Percentiles rank a stretch among this genome's conserved stretches.
Conservation (phyloP, 2,329 filamentous ascomycete genomes). For the Diaporthe humulicola region DNA sequence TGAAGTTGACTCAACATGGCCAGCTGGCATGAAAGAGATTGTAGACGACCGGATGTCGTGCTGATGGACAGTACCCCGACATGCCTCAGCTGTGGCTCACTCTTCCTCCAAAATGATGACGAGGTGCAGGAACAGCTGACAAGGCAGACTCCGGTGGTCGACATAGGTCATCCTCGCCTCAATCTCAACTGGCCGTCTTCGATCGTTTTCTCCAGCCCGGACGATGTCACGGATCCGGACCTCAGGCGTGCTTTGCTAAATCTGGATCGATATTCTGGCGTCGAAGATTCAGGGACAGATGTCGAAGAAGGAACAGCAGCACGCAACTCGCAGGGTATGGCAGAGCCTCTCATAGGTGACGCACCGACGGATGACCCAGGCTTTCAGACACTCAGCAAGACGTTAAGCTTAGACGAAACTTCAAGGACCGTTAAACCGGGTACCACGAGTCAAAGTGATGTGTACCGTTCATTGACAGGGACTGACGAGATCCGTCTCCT, state of each 20-base stretch:
- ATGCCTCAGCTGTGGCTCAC: constrained; percentile 1
- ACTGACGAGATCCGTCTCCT: constrained; percentile 12
- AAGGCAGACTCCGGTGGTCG: not conserved
- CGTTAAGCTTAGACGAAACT: too few relatives aligned
- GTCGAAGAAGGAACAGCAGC: not conserved
- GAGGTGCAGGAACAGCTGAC: not conserved
- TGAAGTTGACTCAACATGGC: not conserved
- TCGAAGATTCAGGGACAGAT: not conserved
- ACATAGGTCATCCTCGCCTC: not conserved
- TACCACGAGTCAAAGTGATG: too few relatives aligned
- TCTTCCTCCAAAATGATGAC: not conserved
- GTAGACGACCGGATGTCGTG: constrained; percentile 12
- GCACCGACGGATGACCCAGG: too few relatives aligned
- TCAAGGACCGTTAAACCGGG: fast-evolving
- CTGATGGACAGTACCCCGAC: not conserved
- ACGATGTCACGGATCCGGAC: not conserved
- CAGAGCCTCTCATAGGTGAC: not conserved
- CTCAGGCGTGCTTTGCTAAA: not conserved
- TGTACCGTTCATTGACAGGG: not conserved
- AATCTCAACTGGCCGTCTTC: constrained; percentile 14
- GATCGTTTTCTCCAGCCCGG: not conserved
- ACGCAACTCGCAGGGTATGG: not conserved
- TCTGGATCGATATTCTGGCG: not conserved
- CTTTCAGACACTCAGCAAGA: too few relatives aligned
- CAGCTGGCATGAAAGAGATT: not conserved